Evolutionary conservation across 306 rosid genomes (phyloP), one percentile per base, ranked within the genome.

Genomic region (Gillenia trifoliata): DNA sequence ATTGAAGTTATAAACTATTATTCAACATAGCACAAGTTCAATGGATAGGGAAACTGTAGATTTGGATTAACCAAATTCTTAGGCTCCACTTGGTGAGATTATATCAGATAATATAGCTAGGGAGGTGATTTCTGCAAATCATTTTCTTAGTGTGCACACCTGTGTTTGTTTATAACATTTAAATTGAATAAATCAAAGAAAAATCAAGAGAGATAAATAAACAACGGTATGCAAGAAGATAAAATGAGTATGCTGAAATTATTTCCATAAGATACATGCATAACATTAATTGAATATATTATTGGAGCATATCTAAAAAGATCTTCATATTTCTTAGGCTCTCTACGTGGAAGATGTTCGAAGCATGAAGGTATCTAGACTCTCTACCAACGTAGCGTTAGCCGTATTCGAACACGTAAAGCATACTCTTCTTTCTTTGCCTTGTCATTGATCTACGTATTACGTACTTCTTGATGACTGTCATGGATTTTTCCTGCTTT

Each of bases 401-500:
- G 67, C 67, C 0, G 43, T 31, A 64, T 64, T 64, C 26, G 12
- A 64, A 64, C 22, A 64, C 68, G 43, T 64, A 34, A 64, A 10
- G 26, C 43, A 64, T 64, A 64, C 47, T 25, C 19, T 19, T 33
- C 0, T 61, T 28, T 15, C 33, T 52, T 15, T 45, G 52, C 52
- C 52, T 8, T n/a, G 59, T 71, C 63, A 50, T 61, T 17, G 36
- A 15, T 20, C n/a, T 33, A 45, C 64, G 75, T 54, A n/a, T 1
- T n/a, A 70, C 69, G 28, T 65, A 16, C 17, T 55, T 22, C 43
- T 45, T 43, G 75, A 61, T 33, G 23, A 74, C 47, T 67, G 28
- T 74, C 75, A 68, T 61, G 67, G 83, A 67, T 60, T 61, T 74
- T 75, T 73, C 75, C 72, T 49, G 50, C 71, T 26, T 61, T 68